Evolutionary conservation across 192 early-diverging fungal species (phyloP).

Genomic region (Linderina pennispora): DNA sequence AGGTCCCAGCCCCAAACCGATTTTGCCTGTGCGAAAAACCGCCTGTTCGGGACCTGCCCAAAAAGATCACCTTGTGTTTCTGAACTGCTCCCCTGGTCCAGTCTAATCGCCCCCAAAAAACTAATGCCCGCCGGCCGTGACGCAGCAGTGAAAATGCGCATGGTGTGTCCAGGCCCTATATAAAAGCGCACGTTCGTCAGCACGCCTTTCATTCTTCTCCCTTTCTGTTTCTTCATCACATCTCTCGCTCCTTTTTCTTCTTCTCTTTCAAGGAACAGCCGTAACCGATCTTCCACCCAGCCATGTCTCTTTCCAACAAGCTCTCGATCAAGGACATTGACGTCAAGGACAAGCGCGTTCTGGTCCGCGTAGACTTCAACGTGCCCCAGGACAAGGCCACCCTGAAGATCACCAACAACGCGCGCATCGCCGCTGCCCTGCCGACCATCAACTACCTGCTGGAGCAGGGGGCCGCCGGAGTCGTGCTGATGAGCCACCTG

Average conservation of each 20-base stretch:
- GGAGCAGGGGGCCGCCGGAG: slow-evolving; percentile 76
- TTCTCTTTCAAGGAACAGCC: no score
- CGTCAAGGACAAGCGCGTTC: slow-evolving; percentile 78
- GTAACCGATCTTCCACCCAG: no score
- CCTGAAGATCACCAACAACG: slow-evolving; percentile 95
- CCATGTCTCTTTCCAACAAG: slow-evolving; percentile 65
- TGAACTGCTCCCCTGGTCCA: no score
- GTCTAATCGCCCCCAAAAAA: no score
- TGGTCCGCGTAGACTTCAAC: slow-evolving; percentile 98
- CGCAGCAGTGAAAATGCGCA: no score
- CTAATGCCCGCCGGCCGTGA: no score
- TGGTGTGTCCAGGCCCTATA: no score
- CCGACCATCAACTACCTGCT: slow-evolving; percentile 92
- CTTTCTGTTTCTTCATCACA: not conserved
- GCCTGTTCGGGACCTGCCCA: no score
- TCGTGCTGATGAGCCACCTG: slow-evolving; percentile 95
- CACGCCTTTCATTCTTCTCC: not conserved
- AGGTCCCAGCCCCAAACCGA: no score
- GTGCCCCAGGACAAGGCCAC: slow-evolving; percentile 87
- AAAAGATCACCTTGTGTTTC: no score
- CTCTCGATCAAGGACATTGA: slow-evolving; percentile 83
- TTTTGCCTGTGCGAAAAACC: no score
- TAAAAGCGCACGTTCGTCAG: no score
- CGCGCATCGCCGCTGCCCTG: slow-evolving; percentile 90
- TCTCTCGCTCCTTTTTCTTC: not conserved